Evolutionary conservation across 1,284 basidiomycete species (phyloP), one percentile per base, ranked within the genome.

Genomic region (Puccinia hordei): DNA sequence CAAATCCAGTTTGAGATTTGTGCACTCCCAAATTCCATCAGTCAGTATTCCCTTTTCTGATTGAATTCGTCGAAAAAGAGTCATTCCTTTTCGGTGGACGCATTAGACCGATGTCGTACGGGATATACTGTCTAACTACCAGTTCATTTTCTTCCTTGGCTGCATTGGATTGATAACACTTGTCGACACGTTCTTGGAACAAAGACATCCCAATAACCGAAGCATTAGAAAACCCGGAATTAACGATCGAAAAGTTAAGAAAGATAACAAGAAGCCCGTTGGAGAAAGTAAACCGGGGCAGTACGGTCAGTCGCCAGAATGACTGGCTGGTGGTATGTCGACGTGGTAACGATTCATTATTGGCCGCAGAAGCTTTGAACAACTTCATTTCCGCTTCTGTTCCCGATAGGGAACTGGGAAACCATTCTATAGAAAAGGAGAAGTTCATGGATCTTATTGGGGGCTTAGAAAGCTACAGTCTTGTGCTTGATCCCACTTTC

Each of bases 341-440:
- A 30, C 87, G 94, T 27, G 95, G 96, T 0, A 98, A 98, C 85
- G 96, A 98, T 85, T 97, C 94, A 0, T 92, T 94, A 84, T 88
- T 94, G 53, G 95, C 94, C 41, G 93, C 69, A 24, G 80, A 79
- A 9, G 41, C n/a, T 33, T 33, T 79, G 35, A 61, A 61, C 38
- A 24, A 27, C 5, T 24, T 44, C 41, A 22, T 66, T 30, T 41
- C 35, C 38, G 33, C 35, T 13, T 22, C 33, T 46, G 13, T 10
- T 44, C 30, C 33, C 35, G 4, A 66, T 27, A 17, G 30, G n/a
- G 57, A 59, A 27, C 24, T 10, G 24, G 57, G 17, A 27, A 35
- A n/a, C 24, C 41, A 24, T 15, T 44, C 19, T 4, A 22, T 24
- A 12, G 2, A 38, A 59, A 22, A 17, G 3, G 22, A 38, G 10